A percentile compares a stretch with the other conserved stretches of the same genome.
These are phyloP conservation scores for Linderina pennispora DNA, from an alignment of 192 early-diverging fungal genomes.

Conservation along the genomic window DNA sequence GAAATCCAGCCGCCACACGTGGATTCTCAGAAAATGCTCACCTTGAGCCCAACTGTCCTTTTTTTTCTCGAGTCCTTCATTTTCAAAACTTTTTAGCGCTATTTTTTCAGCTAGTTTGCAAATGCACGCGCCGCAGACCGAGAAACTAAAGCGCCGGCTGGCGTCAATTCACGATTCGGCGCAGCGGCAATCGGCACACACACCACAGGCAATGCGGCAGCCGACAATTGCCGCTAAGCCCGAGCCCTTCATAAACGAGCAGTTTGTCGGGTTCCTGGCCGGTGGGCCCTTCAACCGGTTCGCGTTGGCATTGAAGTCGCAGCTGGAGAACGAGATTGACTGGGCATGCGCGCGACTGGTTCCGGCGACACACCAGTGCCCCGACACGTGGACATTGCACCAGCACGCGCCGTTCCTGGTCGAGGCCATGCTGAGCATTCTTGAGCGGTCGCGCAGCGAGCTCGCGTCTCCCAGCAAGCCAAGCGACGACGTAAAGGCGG, in stretches of 20 bases:
- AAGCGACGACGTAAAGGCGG: not conserved
- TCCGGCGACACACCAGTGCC: constrained; percentile 20
- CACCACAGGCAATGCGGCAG: not conserved
- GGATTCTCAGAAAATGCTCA: no score
- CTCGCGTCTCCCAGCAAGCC: no score
- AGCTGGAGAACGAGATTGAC: constrained; percentile 42
- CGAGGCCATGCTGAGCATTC: constrained; percentile 28
- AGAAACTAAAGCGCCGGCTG: not conserved
- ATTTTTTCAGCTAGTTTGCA: not conserved
- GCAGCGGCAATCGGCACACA: not conserved
- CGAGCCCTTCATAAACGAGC: constrained; percentile 31
- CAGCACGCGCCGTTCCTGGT: constrained; percentile 38
- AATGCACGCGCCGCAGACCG: not conserved
- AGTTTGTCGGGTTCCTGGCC: constrained; percentile 15
- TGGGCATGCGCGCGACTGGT: constrained; percentile 40
- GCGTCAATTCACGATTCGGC: constrained; percentile 6
- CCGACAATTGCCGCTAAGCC: not conserved
- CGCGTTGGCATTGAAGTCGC: constrained; percentile 38
- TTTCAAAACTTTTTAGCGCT: no score
- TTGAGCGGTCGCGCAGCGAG: constrained; percentile 27
- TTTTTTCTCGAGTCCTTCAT: no score
- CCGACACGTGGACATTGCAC: constrained; percentile 22
- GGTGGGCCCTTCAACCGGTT: constrained; percentile 44
- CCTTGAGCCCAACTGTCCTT: not conserved
- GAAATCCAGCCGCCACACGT: not conserved